A percentile compares a stretch with the other conserved stretches of the same genome.
phyloP scores from a whole-genome alignment of 192 early-diverging fungal species.

The Gigaspora rosea region DNA sequence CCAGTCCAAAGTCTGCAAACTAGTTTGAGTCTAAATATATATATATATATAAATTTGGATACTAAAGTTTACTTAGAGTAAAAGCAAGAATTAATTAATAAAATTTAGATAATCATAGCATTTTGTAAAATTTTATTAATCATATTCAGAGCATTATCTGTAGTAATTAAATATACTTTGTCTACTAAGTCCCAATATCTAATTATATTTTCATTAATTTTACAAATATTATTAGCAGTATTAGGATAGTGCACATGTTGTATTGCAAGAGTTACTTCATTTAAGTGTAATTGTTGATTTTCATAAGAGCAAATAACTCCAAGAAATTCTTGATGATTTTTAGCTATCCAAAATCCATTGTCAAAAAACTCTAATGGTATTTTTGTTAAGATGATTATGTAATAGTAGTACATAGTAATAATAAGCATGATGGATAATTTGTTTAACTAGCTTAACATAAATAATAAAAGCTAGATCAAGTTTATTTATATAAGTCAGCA shows the following conservation, averaged over 20 bases:
- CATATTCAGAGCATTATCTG: neutral
- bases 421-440: neutral
- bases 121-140: too few species aligned
- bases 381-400: neutral
- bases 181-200: neutral
- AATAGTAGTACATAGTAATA: neutral
- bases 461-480: neutral
- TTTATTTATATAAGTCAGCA: neutral
- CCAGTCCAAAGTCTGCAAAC: too few species aligned
- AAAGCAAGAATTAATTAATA: too few species aligned
- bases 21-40: too few species aligned
- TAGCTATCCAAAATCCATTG: neutral
- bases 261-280: neutral
- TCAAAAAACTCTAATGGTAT: neutral
- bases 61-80: too few species aligned
- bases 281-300: neutral
- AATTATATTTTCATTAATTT: neutral
- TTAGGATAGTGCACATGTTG: neutral
- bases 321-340: neutral
- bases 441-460: neutral
- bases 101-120: too few species aligned
- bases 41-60: too few species aligned
- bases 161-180: neutral
- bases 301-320: neutral
- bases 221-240: neutral